These are phyloP conservation scores for Populus hybrid DNA, from an alignment of 441 rosid genomes.

Conservation along the genomic window DNA sequence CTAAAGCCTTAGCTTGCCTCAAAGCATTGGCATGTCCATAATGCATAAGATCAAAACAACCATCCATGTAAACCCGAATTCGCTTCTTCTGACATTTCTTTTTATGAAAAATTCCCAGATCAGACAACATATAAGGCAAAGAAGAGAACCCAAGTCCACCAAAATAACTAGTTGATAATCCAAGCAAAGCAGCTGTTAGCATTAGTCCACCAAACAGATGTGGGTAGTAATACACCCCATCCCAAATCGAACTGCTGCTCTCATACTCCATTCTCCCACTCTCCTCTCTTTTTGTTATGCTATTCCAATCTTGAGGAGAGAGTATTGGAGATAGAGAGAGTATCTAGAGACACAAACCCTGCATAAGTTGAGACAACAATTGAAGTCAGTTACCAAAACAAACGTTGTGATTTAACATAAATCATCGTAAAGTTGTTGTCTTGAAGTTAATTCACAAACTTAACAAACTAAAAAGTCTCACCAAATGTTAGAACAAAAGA, in stretches of 20 bases:
- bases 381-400: background rate
- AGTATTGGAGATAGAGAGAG: background rate
- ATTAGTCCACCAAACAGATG: conserved; percentile 64
- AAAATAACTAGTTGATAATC: conserved; percentile 59
- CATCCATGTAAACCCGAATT: conserved; percentile 94
- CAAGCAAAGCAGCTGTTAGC: conserved; percentile 61
- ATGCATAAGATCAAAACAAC: conserved; percentile 98
- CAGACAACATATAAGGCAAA: conserved; percentile 36
- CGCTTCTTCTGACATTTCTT: conserved; percentile 45
- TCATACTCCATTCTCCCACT: conserved; percentile 44
- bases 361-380: background rate
- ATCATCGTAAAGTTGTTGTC: background rate
- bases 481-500: no score
- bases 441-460: no score
- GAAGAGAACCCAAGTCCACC: conserved; percentile 54
- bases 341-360: background rate
- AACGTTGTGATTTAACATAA: background rate
- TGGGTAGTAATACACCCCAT: conserved; percentile 52
- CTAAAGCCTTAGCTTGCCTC: conserved; percentile 86
- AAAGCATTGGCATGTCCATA: conserved; percentile 94
- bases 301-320: background rate
- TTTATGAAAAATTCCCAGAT: conserved; percentile 42
- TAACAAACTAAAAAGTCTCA: background rate
- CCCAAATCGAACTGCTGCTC: conserved; percentile 58
- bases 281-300: conserved; percentile 3